These are phyloP conservation scores for Dictyostelium capitatum DNA, from an alignment of 78 protist genomes.

Conservation along the genomic window DNA sequence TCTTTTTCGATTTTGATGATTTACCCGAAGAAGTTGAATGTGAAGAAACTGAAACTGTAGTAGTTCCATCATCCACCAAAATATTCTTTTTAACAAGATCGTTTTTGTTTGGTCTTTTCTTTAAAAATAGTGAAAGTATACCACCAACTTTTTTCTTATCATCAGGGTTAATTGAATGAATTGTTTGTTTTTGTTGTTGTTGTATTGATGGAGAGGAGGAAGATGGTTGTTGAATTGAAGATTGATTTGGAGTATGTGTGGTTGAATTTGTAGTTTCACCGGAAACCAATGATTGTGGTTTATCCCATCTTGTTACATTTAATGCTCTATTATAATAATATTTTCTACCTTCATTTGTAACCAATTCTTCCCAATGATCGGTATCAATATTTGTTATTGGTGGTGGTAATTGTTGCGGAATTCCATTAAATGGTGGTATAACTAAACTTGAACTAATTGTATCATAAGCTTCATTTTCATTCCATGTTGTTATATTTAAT, in stretches of 20 bases:
- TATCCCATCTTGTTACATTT: slow-evolving; percentile 32
- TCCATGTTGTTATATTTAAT: slow-evolving; percentile 39
- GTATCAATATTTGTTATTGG: background rate
- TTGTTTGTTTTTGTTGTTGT: background rate
- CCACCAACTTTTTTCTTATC: slow-evolving; percentile 61
- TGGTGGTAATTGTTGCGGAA: background rate
- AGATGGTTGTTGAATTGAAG: background rate
- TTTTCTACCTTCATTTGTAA: slow-evolving; percentile 48
- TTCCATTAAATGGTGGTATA: background rate
- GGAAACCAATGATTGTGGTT: background rate
- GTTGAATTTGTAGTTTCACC: background rate
- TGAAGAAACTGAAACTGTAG: background rate
- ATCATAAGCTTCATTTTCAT: slow-evolving; percentile 36
- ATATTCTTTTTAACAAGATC: slow-evolving; percentile 58
- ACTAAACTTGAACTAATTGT: background rate
- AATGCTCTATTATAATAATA: slow-evolving; percentile 42
- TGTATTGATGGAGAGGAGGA: background rate
- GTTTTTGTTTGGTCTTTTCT: slow-evolving; percentile 50
- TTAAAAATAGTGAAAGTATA: slow-evolving; percentile 29
- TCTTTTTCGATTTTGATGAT: slow-evolving; percentile 5
- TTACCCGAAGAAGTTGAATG: background rate
- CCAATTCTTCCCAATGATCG: slow-evolving; percentile 25
- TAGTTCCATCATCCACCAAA: slow-evolving; percentile 6
- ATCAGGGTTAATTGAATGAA: background rate
- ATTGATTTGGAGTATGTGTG: background rate